Evolutionary conservation across 1,284 basidiomycete genomes (phyloP), one percentile per base, ranked within the genome.

Genomic region (Rhodotorula glutinis): DNA sequence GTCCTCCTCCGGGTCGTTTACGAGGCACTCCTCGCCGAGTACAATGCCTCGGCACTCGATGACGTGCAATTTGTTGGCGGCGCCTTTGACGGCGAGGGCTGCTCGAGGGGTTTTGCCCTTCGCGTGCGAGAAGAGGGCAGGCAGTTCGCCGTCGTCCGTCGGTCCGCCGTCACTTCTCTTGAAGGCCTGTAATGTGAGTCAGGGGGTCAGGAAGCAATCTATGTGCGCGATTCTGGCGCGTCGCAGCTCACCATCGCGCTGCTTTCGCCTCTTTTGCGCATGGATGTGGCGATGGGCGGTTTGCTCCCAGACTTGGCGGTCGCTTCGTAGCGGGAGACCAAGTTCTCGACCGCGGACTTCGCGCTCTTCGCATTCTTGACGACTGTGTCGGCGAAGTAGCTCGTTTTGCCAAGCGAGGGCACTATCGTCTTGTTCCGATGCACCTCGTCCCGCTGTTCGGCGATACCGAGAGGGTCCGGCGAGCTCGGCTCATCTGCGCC

Each of bases 381-480:
- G 14, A 19, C 17, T 16, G 43, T 44, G 43, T 44, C 43, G 4
- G 43, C 43, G 9, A 9, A 16, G 21, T 19, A 19, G 43, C 43
- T 44, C 5, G 17, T 21, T 21, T 7, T 16, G 43, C 33, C 33
- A 38, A 38, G 33, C 33, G 33, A 7, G 33, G 33, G 33, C 33
- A 5, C 33, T 5, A 5, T 38, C 33, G 5, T 38, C 49, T 52
- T 21, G 25, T 40, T 29, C 25, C 14, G 53, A 38, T 25, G 38
- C n/a, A 16, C n/a, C 9, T 23, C 14, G 1, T 16, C 33, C 10
- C 30, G n/a, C 38, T 11, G 14, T 21, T n/a, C 17, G 23, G 11
- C 21, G 21, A 54, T 55, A 29, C 30, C 57, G 23, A 59, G 21
- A 13, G 46, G 46, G 33, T 59, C 57, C n/a, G 57, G 57, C 46